Percentiles rank a stretch among this genome's conserved stretches.
Evolutionary conservation across 1,284 basidiomycete genomes (phyloP).

Genomic region (Ustilago cynodontis): DNA sequence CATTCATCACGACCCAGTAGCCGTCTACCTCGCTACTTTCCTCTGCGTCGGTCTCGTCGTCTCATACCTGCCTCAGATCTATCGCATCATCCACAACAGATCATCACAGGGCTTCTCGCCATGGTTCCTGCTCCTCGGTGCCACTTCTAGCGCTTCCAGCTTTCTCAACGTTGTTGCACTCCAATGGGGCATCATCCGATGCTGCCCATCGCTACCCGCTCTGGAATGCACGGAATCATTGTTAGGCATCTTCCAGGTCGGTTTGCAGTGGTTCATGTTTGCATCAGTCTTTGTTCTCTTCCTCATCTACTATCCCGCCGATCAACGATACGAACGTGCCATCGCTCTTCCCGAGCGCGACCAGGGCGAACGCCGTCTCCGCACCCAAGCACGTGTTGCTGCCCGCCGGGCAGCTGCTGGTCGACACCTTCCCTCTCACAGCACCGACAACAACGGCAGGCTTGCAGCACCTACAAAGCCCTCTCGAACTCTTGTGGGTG

Average conservation of each 20-base stretch:
- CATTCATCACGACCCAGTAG: conserved; percentile 78
- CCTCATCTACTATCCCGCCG: conserved; percentile 88
- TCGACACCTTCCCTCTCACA: conserved; percentile 12
- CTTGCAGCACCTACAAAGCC: conserved; percentile 22
- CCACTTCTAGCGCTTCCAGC: conserved; percentile 74
- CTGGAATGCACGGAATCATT: conserved; percentile 81
- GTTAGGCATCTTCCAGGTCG: conserved; percentile 86
- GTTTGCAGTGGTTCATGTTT: conserved; percentile 88
- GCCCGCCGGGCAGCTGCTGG: conserved; percentile 33
- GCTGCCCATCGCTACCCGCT: conserved; percentile 75
- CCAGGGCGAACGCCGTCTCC: conserved; percentile 21
- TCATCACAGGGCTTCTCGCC: conserved; percentile 91
- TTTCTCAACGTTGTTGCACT: conserved; percentile 77
- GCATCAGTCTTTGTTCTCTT: conserved; percentile 85
- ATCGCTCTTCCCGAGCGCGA: conserved; percentile 46
- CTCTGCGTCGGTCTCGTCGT: conserved; percentile 84
- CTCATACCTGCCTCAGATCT: conserved; percentile 90
- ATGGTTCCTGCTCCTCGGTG: conserved; percentile 92
- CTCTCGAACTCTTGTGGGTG: conserved; percentile 8
- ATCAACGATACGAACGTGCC: conserved; percentile 77
- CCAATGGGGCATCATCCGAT: conserved; percentile 86
- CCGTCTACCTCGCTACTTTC: conserved; percentile 79
- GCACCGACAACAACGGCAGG: conserved; percentile 12
- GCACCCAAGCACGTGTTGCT: conserved; percentile 36
- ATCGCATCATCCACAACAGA: conserved; percentile 74